Evolutionary conservation across 2,329 filamentous ascomycete species (phyloP).

Genomic region (Fusarium nisikadoi): DNA sequence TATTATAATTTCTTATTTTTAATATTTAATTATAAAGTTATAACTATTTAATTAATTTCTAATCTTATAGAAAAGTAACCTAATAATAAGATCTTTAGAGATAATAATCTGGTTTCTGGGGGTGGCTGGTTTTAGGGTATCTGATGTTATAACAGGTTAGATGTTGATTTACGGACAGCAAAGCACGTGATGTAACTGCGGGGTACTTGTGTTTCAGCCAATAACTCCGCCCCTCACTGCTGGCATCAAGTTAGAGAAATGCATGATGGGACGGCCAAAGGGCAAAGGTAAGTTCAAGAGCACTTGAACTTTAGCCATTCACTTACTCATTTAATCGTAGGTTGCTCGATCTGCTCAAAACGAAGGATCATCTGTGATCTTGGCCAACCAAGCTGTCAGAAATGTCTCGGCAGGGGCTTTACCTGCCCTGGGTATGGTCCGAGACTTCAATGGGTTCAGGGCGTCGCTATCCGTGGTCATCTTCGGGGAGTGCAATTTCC

Average conservation of each 20-base stretch:
- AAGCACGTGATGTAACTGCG: background rate
- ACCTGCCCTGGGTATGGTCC: accelerated
- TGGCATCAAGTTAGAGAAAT: accelerated
- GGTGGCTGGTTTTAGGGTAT: no score
- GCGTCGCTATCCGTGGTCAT: background rate
- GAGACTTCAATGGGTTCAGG: background rate
- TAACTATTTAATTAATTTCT: no score
- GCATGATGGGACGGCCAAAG: accelerated
- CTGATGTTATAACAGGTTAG: no score
- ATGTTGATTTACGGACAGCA: no score
- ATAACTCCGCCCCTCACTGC: accelerated
- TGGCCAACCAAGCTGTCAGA: background rate
- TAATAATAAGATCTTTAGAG: no score
- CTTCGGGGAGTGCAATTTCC: accelerated
- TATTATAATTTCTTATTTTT: no score
- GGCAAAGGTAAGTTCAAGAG: accelerated
- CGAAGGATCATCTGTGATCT: background rate
- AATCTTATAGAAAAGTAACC: no score
- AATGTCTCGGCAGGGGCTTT: background rate
- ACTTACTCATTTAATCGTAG: accelerated
- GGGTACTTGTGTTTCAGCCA: accelerated
- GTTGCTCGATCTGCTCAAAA: accelerated
- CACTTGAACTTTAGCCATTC: accelerated
- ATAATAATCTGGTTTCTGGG: no score
- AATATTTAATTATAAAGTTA: no score